Evolutionary conservation across 1,284 basidiomycete genomes (phyloP), one percentile per base, ranked within the genome.

Genomic region (Volvariella volvacea): DNA sequence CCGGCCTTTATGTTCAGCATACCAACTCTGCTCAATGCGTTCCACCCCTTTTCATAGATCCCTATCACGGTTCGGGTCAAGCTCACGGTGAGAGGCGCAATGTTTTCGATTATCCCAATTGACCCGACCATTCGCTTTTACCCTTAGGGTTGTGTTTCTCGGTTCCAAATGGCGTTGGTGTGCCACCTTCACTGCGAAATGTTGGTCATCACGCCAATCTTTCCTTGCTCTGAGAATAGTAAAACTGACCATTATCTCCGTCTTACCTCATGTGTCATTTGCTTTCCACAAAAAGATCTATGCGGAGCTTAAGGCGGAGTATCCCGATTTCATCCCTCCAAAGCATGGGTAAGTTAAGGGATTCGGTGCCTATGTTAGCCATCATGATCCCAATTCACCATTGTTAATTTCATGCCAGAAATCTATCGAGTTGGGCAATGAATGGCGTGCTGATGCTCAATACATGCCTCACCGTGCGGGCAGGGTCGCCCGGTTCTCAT

Each of bases 361-460:
- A n/a, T n/a, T n/a, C n/a, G n/a, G n/a, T 46, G 55, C 34, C 43
- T 45, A 30, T 48, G 46, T 8, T 40, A 22, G 44, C 44, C 30
- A 46, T 41, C 40, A 48, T 51, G 48, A 48, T 41, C 42, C 42
- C 42, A 38, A 45, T 21, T 47, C 33, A 54, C 43, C 44, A 47
- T 48, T 39, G 46, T 28, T 28, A 6, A 28, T 28, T 28, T 12
- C 12, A 12, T 12, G 12, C 50, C 41, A 90, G 92, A 47, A 89
- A 92, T 60, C 71, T 98, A 37, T 80, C 80, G 8, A 67, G 75
- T 17, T 94, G 92, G 88, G 92, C 92, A 1, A 74, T 80, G 49
- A 85, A 88, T 51, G 94, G 94, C 32, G 93, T 98, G 28, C 71
- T 98, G 41, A 76, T 97, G 58, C 77, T 98, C 43, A 98, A 98